Evolutionary conservation across 2,329 filamentous ascomycete species (phyloP).

Genomic region (Cladosporium sp.): DNA sequence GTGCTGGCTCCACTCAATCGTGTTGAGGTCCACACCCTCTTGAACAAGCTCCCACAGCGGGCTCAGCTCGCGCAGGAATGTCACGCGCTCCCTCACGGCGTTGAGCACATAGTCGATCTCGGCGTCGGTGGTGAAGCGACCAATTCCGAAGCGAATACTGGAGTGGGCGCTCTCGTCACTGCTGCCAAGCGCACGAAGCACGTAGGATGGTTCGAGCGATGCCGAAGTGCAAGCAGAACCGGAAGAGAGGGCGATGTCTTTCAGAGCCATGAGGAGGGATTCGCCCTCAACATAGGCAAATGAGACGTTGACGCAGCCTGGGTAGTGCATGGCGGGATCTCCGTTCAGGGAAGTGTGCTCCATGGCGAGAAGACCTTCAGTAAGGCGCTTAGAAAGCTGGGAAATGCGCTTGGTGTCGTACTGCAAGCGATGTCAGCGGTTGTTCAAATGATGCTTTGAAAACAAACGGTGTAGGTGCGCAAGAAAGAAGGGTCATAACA

Average conservation of each 20-base stretch:
- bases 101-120: slow-evolving; percentile 98
- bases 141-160: slow-evolving; percentile 96
- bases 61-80: slow-evolving; percentile 88
- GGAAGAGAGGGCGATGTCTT: slow-evolving; percentile 94
- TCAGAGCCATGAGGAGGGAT: slow-evolving; percentile 94
- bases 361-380: slow-evolving; percentile 74
- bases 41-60: slow-evolving; percentile 97
- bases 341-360: slow-evolving; percentile 93
- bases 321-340: slow-evolving; percentile 75
- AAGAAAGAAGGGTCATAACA: slow-evolving; percentile 7
- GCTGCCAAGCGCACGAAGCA: slow-evolving; percentile 86
- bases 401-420: slow-evolving; percentile 87
- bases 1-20: slow-evolving; percentile 97
- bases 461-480: slow-evolving; percentile 8
- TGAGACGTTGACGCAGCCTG: slow-evolving; percentile 95
- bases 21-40: slow-evolving; percentile 90
- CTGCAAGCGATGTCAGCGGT: slow-evolving; percentile 45
- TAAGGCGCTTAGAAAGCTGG: slow-evolving; percentile 72
- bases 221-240: slow-evolving; percentile 96
- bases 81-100: slow-evolving; percentile 83
- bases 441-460: neutral
- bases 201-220: slow-evolving; percentile 92
- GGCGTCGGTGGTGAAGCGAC: slow-evolving; percentile 86
- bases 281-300: slow-evolving; percentile 98
- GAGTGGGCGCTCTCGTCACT: slow-evolving; percentile 97